Evolutionary conservation across 2,329 filamentous ascomycete genomes (phyloP).

Genomic region (Cladophialophora bantiana): DNA sequence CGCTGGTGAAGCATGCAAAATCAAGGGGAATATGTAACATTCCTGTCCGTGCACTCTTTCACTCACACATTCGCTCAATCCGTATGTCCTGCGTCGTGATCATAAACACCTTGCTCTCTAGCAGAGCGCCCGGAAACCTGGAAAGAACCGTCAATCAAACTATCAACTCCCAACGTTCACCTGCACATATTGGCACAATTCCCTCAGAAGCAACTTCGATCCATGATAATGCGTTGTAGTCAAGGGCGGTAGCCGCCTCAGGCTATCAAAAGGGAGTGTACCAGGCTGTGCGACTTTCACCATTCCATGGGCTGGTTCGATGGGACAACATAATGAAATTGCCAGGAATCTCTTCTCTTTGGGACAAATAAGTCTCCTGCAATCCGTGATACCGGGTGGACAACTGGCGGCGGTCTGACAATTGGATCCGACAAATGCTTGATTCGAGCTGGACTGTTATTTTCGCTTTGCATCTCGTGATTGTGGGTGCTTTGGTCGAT

Average conservation of each 20-base stretch:
- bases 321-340: constrained; percentile 35
- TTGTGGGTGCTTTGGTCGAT: constrained; percentile 4
- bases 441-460: constrained; percentile 8
- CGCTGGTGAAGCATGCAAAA: not conserved
- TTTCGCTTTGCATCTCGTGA: not conserved
- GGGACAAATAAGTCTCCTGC: constrained; percentile 23
- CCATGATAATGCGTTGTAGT: not conserved
- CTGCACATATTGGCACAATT: constrained; percentile 1
- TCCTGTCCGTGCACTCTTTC: not conserved
- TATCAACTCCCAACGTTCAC: not conserved
- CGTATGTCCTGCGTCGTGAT: not conserved
- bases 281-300: not conserved
- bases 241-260: not conserved
- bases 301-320: constrained; percentile 17
- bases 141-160: constrained; percentile 2
- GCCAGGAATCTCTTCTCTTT: constrained; percentile 36
- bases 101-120: constrained; percentile 1
- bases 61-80: not conserved
- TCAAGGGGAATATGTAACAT: not conserved
- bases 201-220: not conserved
- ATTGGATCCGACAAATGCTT: constrained; percentile 33
- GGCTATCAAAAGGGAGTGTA: not conserved
- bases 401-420: constrained; percentile 17
- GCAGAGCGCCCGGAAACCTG: not conserved
- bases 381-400: constrained; percentile 17